A percentile compares a stretch with the other conserved stretches of the same genome.
phyloP scores from a whole-genome alignment of 2,329 filamentous ascomycete genomes.

The Colletotrichum truncatum region DNA sequence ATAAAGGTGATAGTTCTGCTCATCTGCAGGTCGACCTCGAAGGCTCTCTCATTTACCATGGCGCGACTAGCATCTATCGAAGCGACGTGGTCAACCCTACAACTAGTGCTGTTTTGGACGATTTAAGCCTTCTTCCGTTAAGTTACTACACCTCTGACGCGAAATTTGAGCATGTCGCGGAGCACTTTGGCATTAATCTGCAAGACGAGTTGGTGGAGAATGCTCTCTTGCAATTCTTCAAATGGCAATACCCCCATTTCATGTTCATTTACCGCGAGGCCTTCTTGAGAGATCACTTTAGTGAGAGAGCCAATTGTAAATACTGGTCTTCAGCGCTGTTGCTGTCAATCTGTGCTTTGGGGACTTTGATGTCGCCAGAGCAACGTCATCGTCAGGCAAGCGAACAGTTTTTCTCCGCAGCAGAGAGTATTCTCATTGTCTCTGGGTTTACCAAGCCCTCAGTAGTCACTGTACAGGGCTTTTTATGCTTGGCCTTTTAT shows the following conservation, averaged over 20 bases:
- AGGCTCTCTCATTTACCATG: constrained; percentile 33
- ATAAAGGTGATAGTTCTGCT: neutral
- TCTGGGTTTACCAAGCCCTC: constrained; percentile 33
- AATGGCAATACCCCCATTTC: constrained; percentile 41
- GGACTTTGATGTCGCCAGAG: constrained; percentile 30
- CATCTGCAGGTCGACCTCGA: constrained; percentile 19
- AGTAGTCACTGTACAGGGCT: constrained; percentile 36
- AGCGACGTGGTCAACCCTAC: no score
- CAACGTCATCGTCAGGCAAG: constrained; percentile 16
- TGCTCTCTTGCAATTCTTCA: constrained; percentile 37
- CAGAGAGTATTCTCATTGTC: constrained; percentile 38
- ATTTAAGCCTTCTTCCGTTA: neutral
- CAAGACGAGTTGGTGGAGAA: constrained; percentile 32
- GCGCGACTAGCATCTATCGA: constrained; percentile 38
- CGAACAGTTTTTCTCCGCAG: constrained; percentile 34
- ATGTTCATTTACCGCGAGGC: constrained; percentile 43
- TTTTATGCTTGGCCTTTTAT: constrained; percentile 39
- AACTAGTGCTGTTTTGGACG: neutral
- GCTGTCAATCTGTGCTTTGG: constrained; percentile 36
- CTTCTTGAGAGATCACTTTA: constrained; percentile 34
- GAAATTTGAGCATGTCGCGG: constrained; percentile 31
- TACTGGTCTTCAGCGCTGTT: constrained; percentile 39
- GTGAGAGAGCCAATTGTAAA: constrained; percentile 27
- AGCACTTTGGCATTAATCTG: constrained; percentile 37
- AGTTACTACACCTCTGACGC: constrained; percentile 1